Evolutionary conservation across 768 basidiomycete species (phyloP), one percentile per base, ranked within the genome.

Genomic region (Kwoniella europaea): DNA sequence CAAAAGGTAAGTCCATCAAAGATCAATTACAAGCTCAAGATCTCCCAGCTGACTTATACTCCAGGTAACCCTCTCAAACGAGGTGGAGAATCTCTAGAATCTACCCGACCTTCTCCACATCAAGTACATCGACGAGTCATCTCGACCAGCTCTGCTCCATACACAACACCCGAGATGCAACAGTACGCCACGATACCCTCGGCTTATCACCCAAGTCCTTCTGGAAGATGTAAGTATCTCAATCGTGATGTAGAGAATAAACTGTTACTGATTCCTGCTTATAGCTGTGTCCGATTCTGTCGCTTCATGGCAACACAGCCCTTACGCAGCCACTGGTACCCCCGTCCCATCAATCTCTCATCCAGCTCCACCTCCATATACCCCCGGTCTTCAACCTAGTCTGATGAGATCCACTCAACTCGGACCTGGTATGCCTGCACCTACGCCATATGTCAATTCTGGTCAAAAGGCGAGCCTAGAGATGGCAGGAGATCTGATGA

Each of bases 41-140:
- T 35, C 35, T 35, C 35, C 35, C 6, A 35, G 35, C 35, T 35
- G 35, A 35, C 35, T 35, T 52, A 3, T 43, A 13, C 24, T 12
- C 22, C 35, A 56, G 59, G n/a, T 27, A 69, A 76, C 43, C 71
- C 78, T 16, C 73, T 75, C 52, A 79, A 79, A 56, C 70, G 78
- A 56, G 52, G 50, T n/a, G 78, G 76, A 22, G 78, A 79, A 35
- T n/a, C 56, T 7, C 57, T 79, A 15, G 78, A 77, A 55, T 75
- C 72, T 2, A 27, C 63, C 58, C 69, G 78, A 24, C 70, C 76
- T 4, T 70, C 76, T 15, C 76, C 78, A 10, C 67, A 69, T 15
- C 50, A 62, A 22, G 20, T 72, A 7, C 82, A 87, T 87, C 43
- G 92, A 90, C 76, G 88, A 86, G 85, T 83, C 86, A 24, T 79